These are phyloP conservation scores for Alternaria novae-zelandiae DNA, from an alignment of 2,329 filamentous ascomycete species.

Conservation along the genomic window DNA sequence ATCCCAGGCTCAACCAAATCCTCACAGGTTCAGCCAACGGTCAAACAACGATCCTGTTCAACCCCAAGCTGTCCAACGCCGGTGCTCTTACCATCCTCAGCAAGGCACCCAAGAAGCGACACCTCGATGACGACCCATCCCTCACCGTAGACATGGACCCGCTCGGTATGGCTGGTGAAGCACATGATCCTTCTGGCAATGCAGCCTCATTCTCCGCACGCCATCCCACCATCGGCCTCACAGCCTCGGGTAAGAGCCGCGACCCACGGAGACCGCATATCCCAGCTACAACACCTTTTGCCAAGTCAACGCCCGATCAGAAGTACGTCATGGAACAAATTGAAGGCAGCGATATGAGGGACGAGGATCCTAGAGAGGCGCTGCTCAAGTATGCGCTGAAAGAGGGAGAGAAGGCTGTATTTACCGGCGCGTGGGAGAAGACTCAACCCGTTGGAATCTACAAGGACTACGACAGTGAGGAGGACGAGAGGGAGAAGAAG, in stretches of 20 bases:
- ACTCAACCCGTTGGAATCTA: slow-evolving; percentile 94
- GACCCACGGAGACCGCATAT: slow-evolving; percentile 88
- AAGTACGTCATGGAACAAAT: slow-evolving; percentile 88
- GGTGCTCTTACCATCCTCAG: slow-evolving; percentile 91
- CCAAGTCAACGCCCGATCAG: slow-evolving; percentile 87
- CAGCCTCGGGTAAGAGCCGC: slow-evolving; percentile 75
- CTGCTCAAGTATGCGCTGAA: slow-evolving; percentile 93
- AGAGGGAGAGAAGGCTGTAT: slow-evolving; percentile 89
- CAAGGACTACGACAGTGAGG: slow-evolving; percentile 85
- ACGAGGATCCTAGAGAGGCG: slow-evolving; percentile 94
- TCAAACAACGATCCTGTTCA: slow-evolving; percentile 89
- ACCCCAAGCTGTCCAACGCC: slow-evolving; percentile 77
- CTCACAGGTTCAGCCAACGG: slow-evolving; percentile 90
- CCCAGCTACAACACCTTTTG: slow-evolving; percentile 85
- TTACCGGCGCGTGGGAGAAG: slow-evolving; percentile 90
- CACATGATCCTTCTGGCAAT: slow-evolving; percentile 68
- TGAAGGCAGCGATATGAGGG: slow-evolving; percentile 87
- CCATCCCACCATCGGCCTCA: slow-evolving; percentile 75
- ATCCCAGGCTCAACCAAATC: slow-evolving; percentile 94
- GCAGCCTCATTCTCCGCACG: slow-evolving; percentile 62
- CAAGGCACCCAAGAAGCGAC: slow-evolving; percentile 89
- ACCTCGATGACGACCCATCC: slow-evolving; percentile 90
- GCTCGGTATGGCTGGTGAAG: slow-evolving; percentile 81
- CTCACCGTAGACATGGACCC: slow-evolving; percentile 77
- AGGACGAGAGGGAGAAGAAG: slow-evolving; percentile 74